Base-by-base conservation (phyloP, 1,139 yeast genomes). In the Protomyces arabidopsidicola region DNA sequence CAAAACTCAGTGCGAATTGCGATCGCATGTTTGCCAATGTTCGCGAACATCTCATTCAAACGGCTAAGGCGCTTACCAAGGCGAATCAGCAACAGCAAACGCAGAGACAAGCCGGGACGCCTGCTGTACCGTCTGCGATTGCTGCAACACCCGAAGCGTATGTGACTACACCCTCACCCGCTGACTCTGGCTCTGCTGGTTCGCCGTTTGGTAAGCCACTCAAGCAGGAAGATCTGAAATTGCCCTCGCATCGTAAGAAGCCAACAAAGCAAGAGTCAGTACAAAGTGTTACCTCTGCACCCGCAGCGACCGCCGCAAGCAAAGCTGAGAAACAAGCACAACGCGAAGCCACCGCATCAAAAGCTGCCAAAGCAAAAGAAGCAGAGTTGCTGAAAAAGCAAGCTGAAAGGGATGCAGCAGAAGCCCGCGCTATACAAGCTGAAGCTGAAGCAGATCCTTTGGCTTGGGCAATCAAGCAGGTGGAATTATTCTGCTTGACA, bases 401-500 rank as follows among this genome's bases (percentile, higher is more conserved):
- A 27, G 38, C 42, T 12, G 62, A 55, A 39, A 39, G 42, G 53
- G 53, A 39, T 2, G 62, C 62, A 3, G 62, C 62, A 2, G 56
- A 58, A 18, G 56, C 62, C 6, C 56, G 36, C 14, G 55, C 62
- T 2, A 34, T 58, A 31, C 27, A 52, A 50, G 53, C 53, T 10
- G 62, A 58, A 31, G 62, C 62, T 2, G 62, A 58, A 48, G 62
- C 62, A 27, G 62, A 58, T 58, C 62, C 62, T 3, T 31, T 58
- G 35, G 62, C 62, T 3, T 58, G 62, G 62, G 62, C 55, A 5
- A 39, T 58, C 39, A 58, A 58, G 45, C 62, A 58, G 45, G 56
- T 58, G 22, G 51, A 38, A 12, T 31, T 50, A n/a, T 58, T 52
- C 20, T 52, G 52, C 52, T 10, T 18, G 34, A 18, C 53, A 10